Evolutionary conservation across 2,329 filamentous ascomycete species (phyloP), one percentile per base, ranked within the genome.

Genomic region (Periglandula ipomoeae): DNA sequence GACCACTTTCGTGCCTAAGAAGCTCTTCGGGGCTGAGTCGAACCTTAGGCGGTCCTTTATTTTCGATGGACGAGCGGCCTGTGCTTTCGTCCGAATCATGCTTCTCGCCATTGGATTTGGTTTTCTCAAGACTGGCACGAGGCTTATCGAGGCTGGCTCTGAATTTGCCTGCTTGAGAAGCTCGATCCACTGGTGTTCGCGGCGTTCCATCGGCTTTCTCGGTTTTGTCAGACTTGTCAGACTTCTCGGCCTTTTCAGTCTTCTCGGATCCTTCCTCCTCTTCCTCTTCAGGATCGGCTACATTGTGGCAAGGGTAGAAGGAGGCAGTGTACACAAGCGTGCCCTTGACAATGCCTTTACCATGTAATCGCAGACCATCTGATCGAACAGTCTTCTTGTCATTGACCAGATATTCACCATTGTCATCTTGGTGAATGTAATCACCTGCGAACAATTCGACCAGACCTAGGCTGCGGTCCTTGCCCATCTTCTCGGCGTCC

Each of bases 401-500:
- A 55, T 94, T 75, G 32, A 87, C 78, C 39, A 85, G 67, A 60
- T 87, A 97, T 60, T 94, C 87, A 50, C 89, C 93, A 55, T 78
- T 80, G 30, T 90, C 85, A 44, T 80, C 82, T 63, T 95, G 82
- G 5, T 71, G 69, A 53, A 97, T 78, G 63, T 87, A 97, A 53
- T 97, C 88, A 17, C 82, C 74, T 8, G 85, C 83, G 46, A 79
- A 74, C 23, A 96, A 67, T 56, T 97, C 90, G 17, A 93, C 70
- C 48, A 85, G 75, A 46, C 93, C 93, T 30, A 98, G 76, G 38
- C 86, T 86, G 49, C 93, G 85, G 65, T 98, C 93, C 63, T 89
- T 93, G 59, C 88, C 88, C 61, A 97, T 76, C 57, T 83, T 90
- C 68, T 98, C 93, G 52, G 93, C 82, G 59, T 98, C 93, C 91